phyloP scores from a whole-genome alignment of 371 early-diverging fungal genomes.

The Mucor racemosus region DNA sequence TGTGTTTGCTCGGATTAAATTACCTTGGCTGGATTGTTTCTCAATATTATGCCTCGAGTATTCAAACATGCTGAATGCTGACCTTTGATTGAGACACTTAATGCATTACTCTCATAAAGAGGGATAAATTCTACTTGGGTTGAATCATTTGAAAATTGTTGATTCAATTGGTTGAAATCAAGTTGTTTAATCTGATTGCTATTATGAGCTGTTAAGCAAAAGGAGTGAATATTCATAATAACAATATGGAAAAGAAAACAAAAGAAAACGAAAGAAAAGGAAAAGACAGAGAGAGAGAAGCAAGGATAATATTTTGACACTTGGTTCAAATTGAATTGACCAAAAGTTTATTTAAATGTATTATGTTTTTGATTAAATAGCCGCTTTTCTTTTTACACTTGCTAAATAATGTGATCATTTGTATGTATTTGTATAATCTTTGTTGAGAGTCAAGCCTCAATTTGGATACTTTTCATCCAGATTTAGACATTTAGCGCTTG shows the following conservation, averaged over 20 bases:
- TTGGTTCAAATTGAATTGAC: constrained; percentile 3
- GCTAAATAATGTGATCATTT: background rate
- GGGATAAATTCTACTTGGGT: constrained; percentile 8
- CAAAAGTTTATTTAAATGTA: constrained; percentile 1
- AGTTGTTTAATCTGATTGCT: background rate
- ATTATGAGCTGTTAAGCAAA: constrained; percentile 7
- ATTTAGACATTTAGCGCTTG: background rate
- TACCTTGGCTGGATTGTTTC: constrained; percentile 19
- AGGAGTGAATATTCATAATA: background rate
- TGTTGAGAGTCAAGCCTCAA: background rate
- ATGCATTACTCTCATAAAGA: constrained; percentile 8
- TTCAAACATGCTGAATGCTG: constrained; percentile 3
- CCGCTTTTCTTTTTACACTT: background rate
- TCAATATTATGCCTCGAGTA: constrained; percentile 7
- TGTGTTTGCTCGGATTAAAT: constrained; percentile 2
- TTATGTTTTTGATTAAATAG: background rate
- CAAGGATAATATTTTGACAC: constrained; percentile 9
- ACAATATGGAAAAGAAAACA: background rate
- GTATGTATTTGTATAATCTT: background rate
- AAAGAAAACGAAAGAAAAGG: background rate
- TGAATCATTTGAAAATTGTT: background rate
- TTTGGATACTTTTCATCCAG: background rate
- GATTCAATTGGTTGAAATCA: background rate
- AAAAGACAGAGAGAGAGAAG: background rate
- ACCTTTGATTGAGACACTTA: constrained; percentile 12